A percentile compares a stretch with the other conserved stretches of the same genome.
These are phyloP conservation scores for Pythium brassicae DNA, from an alignment of 352 stramenopile genomes.

Conservation along the genomic window DNA sequence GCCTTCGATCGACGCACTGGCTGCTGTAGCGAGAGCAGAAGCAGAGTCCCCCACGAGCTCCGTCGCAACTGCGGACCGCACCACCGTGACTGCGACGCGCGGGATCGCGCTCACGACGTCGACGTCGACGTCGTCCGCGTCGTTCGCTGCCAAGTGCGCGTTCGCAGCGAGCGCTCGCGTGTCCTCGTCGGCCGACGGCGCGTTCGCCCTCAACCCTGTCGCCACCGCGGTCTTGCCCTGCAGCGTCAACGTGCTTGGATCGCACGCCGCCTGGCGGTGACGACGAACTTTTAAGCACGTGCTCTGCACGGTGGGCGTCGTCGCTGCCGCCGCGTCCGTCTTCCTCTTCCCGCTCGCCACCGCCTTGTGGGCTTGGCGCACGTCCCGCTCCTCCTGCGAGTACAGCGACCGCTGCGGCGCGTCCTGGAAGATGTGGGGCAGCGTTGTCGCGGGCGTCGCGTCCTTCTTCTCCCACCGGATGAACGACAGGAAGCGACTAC, in stretches of 20 bases:
- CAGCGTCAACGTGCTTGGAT: background rate
- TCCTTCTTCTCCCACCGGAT: conserved; percentile 17
- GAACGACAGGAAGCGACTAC: conserved; percentile 11
- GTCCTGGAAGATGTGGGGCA: conserved; percentile 10
- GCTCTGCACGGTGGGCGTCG: too few relatives aligned
- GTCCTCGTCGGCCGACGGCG: background rate
- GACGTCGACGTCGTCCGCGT: background rate
- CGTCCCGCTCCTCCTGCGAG: conserved; percentile 6
- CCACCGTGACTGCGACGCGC: conserved; percentile 4
- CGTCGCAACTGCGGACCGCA: background rate
- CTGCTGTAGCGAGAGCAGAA: background rate
- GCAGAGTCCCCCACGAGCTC: background rate
- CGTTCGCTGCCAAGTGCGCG: background rate
- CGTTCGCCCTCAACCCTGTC: background rate
- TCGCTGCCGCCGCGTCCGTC: background rate
- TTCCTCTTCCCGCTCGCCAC: background rate
- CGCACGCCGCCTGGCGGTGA: too few relatives aligned
- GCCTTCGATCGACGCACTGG: too few relatives aligned
- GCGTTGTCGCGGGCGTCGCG: background rate
- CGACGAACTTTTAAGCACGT: too few relatives aligned
- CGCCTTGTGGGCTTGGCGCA: background rate
- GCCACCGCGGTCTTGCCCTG: conserved; percentile 4
- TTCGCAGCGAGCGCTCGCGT: too few relatives aligned
- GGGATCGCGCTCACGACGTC: conserved; percentile 1
- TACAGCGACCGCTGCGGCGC: background rate